Evolutionary conservation across 1,284 basidiomycete species (phyloP).

Genomic region (Gomphus bonarii): DNA sequence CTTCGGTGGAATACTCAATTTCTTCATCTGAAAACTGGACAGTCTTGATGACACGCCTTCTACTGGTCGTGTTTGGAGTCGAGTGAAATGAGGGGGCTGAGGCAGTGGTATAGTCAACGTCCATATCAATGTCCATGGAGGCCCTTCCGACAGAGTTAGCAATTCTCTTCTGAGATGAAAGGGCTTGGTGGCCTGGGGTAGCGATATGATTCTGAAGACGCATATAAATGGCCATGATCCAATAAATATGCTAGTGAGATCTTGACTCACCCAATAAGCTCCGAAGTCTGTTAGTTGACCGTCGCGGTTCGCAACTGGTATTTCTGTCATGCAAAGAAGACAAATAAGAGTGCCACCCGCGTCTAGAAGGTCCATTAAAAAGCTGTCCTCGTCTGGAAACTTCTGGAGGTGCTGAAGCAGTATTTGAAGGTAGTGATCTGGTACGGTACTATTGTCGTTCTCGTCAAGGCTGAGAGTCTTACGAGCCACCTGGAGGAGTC

Average conservation of each 20-base stretch:
- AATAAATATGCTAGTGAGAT: background rate
- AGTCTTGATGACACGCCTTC: background rate
- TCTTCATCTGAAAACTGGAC: constrained; percentile 2
- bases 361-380: constrained; percentile 10
- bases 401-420: constrained; percentile 4
- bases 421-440: constrained; percentile 7
- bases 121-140: background rate
- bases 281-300: constrained; percentile 3
- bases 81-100: background rate
- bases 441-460: constrained; percentile 3
- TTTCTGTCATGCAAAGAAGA: constrained; percentile 2
- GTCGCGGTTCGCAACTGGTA: constrained; percentile 2
- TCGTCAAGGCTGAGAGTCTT: constrained; percentile 10
- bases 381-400: constrained; percentile 10
- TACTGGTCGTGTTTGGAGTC: background rate
- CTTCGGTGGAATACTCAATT: constrained; percentile 3
- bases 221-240: background rate
- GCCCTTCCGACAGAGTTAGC: background rate
- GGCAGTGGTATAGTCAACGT: background rate
- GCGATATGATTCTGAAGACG: background rate
- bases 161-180: background rate
- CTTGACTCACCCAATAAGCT: constrained; percentile 1
- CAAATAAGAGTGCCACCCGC: constrained; percentile 3
- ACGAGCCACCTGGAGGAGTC: background rate
- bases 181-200: background rate